Conservation (phyloP, 345 rosid genomes). For the Eucalyptus brandiana region DNA sequence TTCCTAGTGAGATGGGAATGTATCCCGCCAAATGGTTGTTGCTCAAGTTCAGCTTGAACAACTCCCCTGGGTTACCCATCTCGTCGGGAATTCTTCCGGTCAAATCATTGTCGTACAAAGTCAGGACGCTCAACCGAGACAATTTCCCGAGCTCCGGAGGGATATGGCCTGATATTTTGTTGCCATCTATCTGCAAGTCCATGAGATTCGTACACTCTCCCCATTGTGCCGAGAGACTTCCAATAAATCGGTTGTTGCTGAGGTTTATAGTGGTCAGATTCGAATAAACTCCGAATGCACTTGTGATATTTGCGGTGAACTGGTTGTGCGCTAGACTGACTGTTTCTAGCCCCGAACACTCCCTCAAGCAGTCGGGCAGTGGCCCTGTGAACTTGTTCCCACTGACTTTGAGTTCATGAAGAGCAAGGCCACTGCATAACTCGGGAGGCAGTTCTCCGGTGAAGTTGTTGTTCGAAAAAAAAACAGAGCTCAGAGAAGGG, state of each 20-base stretch:
- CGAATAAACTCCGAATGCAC: constrained; percentile 44
- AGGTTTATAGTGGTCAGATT: constrained; percentile 17
- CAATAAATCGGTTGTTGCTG: constrained; percentile 31
- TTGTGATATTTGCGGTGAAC: constrained; percentile 42
- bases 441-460: constrained; percentile 46
- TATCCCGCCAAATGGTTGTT: constrained; percentile 29
- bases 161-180: constrained; percentile 40
- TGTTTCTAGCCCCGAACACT: constrained; percentile 17
- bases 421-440: constrained; percentile 33
- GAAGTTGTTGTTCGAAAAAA: constrained; percentile 41
- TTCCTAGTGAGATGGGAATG: constrained; percentile 24
- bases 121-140: constrained; percentile 15
- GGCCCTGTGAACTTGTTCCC: constrained; percentile 45
- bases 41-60: constrained; percentile 38
- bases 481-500: constrained; percentile 14
- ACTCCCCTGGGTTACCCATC: constrained; percentile 21
- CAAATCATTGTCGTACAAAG: constrained; percentile 30
- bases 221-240: constrained; percentile 43
- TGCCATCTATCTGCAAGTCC: constrained; percentile 31
- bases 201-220: constrained; percentile 45
- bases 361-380: constrained; percentile 45
- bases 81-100: constrained; percentile 34
- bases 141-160: constrained; percentile 46
- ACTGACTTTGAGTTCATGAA: constrained; percentile 21
- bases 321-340: constrained; percentile 38